Base-by-base conservation (phyloP, 192 early-diverging fungal genomes). In the Coemansia sp. region DNA sequence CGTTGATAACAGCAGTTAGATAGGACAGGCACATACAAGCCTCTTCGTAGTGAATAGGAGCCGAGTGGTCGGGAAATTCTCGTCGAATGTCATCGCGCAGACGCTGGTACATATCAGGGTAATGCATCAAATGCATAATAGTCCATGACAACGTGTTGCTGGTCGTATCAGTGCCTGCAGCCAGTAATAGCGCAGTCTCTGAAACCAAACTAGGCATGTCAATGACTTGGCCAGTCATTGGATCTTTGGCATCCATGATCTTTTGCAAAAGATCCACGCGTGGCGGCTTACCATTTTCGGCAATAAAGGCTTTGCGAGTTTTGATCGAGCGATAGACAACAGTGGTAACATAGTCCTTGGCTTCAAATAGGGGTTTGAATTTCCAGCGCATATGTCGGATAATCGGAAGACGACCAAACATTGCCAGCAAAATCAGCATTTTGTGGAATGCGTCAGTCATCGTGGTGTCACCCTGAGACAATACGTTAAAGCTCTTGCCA, bases 121-220 rank as follows among this genome's bases (percentile, higher is more conserved):
- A 39, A 44, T 75, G 41, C 40, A 85, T 60, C 32, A 85, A 39
- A 27, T 69, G 64, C 65, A 77, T 72, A 1, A 73, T 18, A 4
- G 76, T 68, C 70, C 68, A 85, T 2, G 62, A 40, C 27, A 82
- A 39, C 38, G 80, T 78, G 50, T 73, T 79, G 74, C 76, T 80
- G 27, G 80, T 74, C 0, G 84, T 85, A 34, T 85, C 84, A 29
- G 79, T 78, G 16, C 84, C 84, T 0, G 80, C 79, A 0, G 70
- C 44, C 30, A 85, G 64, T 20, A 80, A 52, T n/a, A 82, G 56
- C 1, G 55, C 13, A 0, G 75, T 60, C 32, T 85, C 80, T 0
- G 69, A 30, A 0, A 59, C 58, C 59, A 82, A 34, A 7, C 52
- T 12, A 3, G 34, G 39, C 5, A 37, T 58, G 18, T 67, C 45